These are phyloP conservation scores for Aspergillus novofumigatus DNA, from an alignment of 2,329 filamentous ascomycete genomes.

Conservation along the genomic window DNA sequence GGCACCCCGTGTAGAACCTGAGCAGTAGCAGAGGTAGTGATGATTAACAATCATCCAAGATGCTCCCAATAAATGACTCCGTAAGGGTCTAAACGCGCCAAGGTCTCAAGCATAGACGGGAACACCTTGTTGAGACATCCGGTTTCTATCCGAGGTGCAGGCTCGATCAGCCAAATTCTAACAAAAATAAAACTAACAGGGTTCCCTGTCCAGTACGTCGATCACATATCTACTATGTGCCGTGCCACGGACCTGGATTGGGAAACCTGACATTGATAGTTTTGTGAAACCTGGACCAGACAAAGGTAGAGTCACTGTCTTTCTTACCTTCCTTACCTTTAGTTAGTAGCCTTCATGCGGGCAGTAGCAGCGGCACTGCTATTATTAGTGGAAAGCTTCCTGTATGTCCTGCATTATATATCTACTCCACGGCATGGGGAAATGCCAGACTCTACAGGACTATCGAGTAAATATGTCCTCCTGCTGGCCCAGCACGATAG, in stretches of 20 bases:
- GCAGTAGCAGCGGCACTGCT: too few species aligned
- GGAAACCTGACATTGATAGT: background rate
- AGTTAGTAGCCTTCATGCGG: too few species aligned
- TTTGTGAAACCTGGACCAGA: too few species aligned
- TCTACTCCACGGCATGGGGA: too few species aligned
- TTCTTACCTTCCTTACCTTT: background rate
- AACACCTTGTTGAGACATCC: background rate
- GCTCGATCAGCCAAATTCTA: background rate
- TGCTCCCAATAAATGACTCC: background rate
- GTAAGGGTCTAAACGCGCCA: background rate
- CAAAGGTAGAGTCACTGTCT: background rate
- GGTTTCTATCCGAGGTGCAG: background rate
- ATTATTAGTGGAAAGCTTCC: too few species aligned
- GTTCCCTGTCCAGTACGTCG: background rate
- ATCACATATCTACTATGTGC: background rate
- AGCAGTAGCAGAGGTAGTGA: background rate
- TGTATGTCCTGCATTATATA: too few species aligned
- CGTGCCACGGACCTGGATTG: background rate
- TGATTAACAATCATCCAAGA: background rate
- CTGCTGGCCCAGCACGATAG: too few species aligned
- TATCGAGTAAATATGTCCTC: too few species aligned
- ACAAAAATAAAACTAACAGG: background rate
- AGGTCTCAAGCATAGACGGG: background rate
- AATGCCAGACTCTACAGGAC: too few species aligned
- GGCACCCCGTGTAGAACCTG: background rate